A percentile compares a stretch with the other conserved stretches of the same genome.
These are phyloP conservation scores for Candida parachauliodes DNA, from an alignment of 805 yeast genomes.

Conservation along the genomic window DNA sequence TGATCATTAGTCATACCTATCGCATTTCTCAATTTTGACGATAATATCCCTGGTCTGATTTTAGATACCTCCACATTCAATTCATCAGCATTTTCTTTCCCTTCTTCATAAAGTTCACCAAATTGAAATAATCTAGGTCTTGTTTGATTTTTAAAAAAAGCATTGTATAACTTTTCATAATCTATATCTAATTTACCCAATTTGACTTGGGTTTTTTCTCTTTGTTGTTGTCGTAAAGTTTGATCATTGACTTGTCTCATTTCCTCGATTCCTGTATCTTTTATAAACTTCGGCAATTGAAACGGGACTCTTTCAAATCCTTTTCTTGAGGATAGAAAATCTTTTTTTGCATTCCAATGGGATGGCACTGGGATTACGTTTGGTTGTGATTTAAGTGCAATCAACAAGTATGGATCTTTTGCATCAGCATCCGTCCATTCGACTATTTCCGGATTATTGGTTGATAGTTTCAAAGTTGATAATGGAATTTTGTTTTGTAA, in stretches of 20 bases:
- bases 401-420: constrained; percentile 64
- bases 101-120: constrained; percentile 83
- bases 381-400: constrained; percentile 59
- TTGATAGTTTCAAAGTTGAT: constrained; percentile 59
- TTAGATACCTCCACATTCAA: constrained; percentile 27
- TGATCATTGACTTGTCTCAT: constrained; percentile 69
- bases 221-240: constrained; percentile 64
- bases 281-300: constrained; percentile 72
- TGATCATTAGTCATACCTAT: constrained; percentile 55
- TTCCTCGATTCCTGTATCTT: constrained; percentile 79
- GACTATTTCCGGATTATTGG: constrained; percentile 64
- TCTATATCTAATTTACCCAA: constrained; percentile 84
- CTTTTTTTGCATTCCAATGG: constrained; percentile 82
- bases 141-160: constrained; percentile 78
- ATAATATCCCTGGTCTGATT: constrained; percentile 65
- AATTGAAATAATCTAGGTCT: constrained; percentile 63
- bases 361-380: constrained; percentile 74
- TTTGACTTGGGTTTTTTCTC: constrained; percentile 87
- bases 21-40: constrained; percentile 61
- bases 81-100: constrained; percentile 53
- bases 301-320: constrained; percentile 70
- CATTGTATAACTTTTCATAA: constrained; percentile 75
- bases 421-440: constrained; percentile 91
- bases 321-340: constrained; percentile 62
- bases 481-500: constrained; percentile 58